Evolutionary conservation across 2,329 filamentous ascomycete species (phyloP).

Genomic region (Verticillium zaregamsianum): DNA sequence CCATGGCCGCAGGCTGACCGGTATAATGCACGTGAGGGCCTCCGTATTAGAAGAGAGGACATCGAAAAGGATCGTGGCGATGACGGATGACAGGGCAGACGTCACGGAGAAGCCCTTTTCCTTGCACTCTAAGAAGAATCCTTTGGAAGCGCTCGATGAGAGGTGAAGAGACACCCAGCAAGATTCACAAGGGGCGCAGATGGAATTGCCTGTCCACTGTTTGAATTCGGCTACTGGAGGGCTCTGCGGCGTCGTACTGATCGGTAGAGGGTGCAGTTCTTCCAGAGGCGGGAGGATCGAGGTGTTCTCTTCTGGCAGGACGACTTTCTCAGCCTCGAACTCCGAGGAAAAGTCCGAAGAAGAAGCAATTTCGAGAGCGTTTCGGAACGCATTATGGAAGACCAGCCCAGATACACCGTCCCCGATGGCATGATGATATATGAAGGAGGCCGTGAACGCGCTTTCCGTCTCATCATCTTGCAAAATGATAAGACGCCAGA

Average conservation of each 20-base stretch:
- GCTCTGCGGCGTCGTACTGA: constrained; percentile 24
- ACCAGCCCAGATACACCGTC: constrained; percentile 40
- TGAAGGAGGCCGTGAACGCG: constrained; percentile 36
- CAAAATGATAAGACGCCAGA: constrained; percentile 39
- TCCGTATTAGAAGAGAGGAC: constrained; percentile 9
- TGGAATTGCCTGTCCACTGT: constrained; percentile 33
- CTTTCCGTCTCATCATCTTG: constrained; percentile 15
- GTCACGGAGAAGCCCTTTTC: constrained; percentile 6
- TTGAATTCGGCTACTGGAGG: constrained; percentile 27
- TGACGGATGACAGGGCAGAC: constrained; percentile 8
- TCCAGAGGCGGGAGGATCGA: constrained; percentile 36
- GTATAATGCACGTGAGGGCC: constrained; percentile 13
- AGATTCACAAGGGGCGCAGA: constrained; percentile 15
- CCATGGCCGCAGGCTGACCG: constrained; percentile 14
- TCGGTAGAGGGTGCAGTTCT: constrained; percentile 29
- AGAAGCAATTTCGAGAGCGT: constrained; percentile 22
- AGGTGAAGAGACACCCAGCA: constrained; percentile 11
- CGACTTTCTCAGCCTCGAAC: background rate
- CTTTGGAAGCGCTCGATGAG: constrained; percentile 1
- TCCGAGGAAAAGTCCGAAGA: background rate
- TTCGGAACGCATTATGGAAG: constrained; percentile 37
- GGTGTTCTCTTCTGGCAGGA: constrained; percentile 12
- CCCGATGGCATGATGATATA: constrained; percentile 43
- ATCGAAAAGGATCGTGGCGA: constrained; percentile 8
- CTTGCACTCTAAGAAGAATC: constrained; percentile 12